Percentiles rank a stretch among this genome's conserved stretches.
Evolutionary conservation across 441 rosid genomes (phyloP).

Genomic region (Populus hybrid): DNA sequence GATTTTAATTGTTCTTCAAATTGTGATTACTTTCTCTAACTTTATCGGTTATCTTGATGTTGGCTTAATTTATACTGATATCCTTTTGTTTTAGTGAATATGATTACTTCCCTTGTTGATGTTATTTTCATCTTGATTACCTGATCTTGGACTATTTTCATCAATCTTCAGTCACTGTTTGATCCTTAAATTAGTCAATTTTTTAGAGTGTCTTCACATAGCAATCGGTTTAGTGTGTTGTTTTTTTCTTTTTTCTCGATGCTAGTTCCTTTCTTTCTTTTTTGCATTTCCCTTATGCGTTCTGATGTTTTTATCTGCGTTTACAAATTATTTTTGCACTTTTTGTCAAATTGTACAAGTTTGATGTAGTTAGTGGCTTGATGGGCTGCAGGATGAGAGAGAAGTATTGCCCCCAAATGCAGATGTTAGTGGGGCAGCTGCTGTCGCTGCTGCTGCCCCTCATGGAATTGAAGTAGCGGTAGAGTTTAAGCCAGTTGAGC

Average conservation of each 20-base stretch:
- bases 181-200: not conserved
- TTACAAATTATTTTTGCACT: not conserved
- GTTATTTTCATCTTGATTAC: not conserved
- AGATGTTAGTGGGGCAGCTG: slow-evolving; percentile 33
- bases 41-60: not conserved
- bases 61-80: not conserved
- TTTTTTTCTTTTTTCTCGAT: not conserved
- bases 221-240: not conserved
- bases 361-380: slow-evolving; percentile 5
- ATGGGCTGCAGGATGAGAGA: slow-evolving; percentile 59
- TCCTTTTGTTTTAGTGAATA: not conserved
- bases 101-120: not conserved
- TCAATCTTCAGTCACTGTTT: not conserved
- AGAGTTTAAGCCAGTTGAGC: slow-evolving; percentile 93
- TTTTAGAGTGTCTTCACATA: not conserved
- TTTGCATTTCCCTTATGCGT: not conserved
- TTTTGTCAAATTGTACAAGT: not conserved
- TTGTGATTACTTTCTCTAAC: not conserved
- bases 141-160: not conserved
- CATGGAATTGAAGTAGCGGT: slow-evolving; percentile 87
- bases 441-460: slow-evolving; percentile 40
- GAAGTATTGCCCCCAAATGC: slow-evolving; percentile 59
- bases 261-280: not conserved
- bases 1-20: not conserved
- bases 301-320: not conserved